Conservation (phyloP, 768 basidiomycete species). For the Trametes maxima region DNA sequence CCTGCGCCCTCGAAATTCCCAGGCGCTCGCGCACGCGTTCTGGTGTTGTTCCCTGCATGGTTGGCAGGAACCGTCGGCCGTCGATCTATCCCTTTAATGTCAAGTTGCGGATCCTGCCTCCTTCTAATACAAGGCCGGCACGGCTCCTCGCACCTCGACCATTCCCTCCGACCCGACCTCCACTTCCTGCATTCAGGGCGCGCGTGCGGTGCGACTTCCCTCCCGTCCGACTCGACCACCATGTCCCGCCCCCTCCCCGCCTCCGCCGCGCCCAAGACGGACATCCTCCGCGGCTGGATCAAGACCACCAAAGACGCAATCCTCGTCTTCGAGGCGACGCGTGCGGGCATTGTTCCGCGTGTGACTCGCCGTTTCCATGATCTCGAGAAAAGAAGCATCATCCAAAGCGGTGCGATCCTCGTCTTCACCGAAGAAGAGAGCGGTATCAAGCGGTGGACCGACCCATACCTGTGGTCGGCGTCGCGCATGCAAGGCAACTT, state of each 20-base stretch:
- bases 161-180: constrained; percentile 9
- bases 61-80: constrained; percentile 18
- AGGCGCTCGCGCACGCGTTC: constrained; percentile 1
- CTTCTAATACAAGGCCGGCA: constrained; percentile 13
- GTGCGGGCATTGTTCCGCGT: constrained; percentile 24
- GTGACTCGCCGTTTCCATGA: constrained; percentile 27
- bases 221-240: background rate
- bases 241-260: constrained; percentile 10
- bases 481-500: constrained; percentile 27
- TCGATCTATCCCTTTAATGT: constrained; percentile 12
- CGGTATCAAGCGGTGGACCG: constrained; percentile 28
- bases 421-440: constrained; percentile 29
- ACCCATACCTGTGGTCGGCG: constrained; percentile 25
- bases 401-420: constrained; percentile 25
- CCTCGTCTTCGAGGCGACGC: constrained; percentile 26
- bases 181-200: constrained; percentile 8
- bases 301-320: constrained; percentile 25
- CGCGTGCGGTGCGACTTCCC: background rate
- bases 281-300: constrained; percentile 26
- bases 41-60: constrained; percentile 19
- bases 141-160: constrained; percentile 7
- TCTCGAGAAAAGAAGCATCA: constrained; percentile 24
- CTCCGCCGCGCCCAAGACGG: constrained; percentile 11
- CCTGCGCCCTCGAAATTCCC: constrained; percentile 2
- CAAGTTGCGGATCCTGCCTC: constrained; percentile 11